Percentiles rank a stretch among this genome's conserved stretches.
Evolutionary conservation across 2,329 filamentous ascomycete species (phyloP).

Genomic region (Trichoderma arundinaceum): DNA sequence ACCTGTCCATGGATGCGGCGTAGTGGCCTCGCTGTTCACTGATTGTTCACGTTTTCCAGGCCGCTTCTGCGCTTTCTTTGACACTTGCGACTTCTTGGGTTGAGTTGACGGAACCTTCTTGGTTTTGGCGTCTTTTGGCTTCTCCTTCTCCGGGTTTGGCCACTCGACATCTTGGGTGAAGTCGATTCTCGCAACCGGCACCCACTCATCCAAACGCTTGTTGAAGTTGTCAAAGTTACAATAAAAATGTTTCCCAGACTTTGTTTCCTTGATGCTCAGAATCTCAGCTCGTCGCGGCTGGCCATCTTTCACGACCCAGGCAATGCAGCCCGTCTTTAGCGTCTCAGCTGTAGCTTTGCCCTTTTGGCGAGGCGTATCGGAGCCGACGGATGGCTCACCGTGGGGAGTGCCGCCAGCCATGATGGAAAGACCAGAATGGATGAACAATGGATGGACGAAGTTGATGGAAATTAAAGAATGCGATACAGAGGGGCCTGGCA

Average conservation of each 20-base stretch:
- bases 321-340: slow-evolving; percentile 67
- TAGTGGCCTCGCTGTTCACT: slow-evolving; percentile 58
- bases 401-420: slow-evolving; percentile 59
- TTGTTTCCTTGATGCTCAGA: slow-evolving; percentile 88
- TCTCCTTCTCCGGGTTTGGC: slow-evolving; percentile 87
- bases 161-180: slow-evolving; percentile 92
- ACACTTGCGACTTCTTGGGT: slow-evolving; percentile 62
- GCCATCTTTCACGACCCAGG: slow-evolving; percentile 72
- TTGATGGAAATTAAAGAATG: slow-evolving; percentile 4
- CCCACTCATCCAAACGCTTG: slow-evolving; percentile 86
- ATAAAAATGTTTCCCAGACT: slow-evolving; percentile 88
- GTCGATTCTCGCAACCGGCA: slow-evolving; percentile 80
- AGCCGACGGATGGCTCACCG: slow-evolving; percentile 61
- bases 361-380: slow-evolving; percentile 67
- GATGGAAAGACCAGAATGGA: slow-evolving; percentile 44
- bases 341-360: slow-evolving; percentile 85
- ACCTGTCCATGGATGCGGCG: slow-evolving; percentile 59
- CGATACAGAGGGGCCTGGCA: slow-evolving; percentile 24
- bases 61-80: slow-evolving; percentile 65
- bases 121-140: slow-evolving; percentile 74
- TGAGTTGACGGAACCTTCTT: slow-evolving; percentile 67
- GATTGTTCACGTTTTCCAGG: slow-evolving; percentile 62
- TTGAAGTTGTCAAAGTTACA: slow-evolving; percentile 99
- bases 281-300: slow-evolving; percentile 92
- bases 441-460: slow-evolving; percentile 25